Percentiles rank a stretch among this genome's conserved stretches.
phyloP scores from a whole-genome alignment of 352 stramenopile species.

The Pythium monospermum region DNA sequence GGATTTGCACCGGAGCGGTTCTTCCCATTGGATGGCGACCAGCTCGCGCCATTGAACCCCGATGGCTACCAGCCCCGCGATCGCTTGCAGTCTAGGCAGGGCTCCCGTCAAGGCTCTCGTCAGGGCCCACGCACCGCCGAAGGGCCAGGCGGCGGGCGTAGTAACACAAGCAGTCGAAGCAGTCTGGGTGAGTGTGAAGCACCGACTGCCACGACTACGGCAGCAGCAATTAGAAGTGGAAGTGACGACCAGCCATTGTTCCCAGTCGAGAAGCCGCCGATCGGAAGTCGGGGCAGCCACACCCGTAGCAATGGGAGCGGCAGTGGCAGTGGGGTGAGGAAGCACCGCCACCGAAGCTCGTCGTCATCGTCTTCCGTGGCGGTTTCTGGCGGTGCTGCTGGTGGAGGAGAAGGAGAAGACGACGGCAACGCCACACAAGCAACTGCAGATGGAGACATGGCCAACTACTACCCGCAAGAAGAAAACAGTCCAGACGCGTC shows the following conservation, averaged over 20 bases:
- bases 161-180: conserved; percentile 21
- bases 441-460: background rate
- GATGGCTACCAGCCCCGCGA: conserved; percentile 65
- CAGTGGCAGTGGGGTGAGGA: conserved; percentile 8
- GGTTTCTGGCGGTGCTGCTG: background rate
- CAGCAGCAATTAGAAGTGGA: no score
- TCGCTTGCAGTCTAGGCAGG: conserved; percentile 71
- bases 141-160: conserved; percentile 24
- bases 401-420: background rate
- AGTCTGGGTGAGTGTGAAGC: conserved; percentile 47
- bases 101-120: conserved; percentile 58
- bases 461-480: background rate
- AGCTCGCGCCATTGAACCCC: conserved; percentile 32
- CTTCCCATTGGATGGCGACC: conserved; percentile 28
- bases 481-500: conserved; percentile 17
- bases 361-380: no score
- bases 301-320: conserved; percentile 1
- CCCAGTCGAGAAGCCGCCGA: conserved; percentile 23
- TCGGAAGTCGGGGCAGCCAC: conserved; percentile 12
- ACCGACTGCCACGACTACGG: conserved; percentile 1
- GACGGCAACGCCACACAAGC: background rate
- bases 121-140: conserved; percentile 42
- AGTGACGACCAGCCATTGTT: conserved; percentile 5
- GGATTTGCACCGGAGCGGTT: conserved; percentile 11
- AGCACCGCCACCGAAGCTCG: conserved; percentile 11